Conservation (phyloP, 2,329 filamentous ascomycete species). For the Colletotrichum sp. region DNA sequence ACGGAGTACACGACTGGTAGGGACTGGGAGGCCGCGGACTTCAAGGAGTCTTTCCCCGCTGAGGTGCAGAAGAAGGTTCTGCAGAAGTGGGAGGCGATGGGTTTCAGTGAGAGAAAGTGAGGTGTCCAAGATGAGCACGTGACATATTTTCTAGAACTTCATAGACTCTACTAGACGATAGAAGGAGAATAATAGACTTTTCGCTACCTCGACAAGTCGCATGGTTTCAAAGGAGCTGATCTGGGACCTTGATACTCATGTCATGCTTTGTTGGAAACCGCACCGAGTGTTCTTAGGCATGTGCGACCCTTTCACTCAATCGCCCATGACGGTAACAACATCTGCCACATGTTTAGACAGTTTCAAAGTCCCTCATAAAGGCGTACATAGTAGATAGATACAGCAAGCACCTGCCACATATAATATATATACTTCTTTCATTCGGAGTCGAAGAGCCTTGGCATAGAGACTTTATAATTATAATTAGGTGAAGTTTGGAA, state of each 20-base stretch:
- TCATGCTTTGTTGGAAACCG: not conserved
- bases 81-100: not conserved
- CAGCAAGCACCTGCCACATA: fast-evolving
- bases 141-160: not conserved
- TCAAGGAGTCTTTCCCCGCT: constrained; percentile 40
- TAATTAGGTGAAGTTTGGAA: not conserved
- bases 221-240: not conserved
- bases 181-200: too few species aligned
- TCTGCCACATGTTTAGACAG: not conserved
- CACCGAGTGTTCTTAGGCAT: fast-evolving
- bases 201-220: not conserved
- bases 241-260: not conserved
- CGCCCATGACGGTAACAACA: not conserved
- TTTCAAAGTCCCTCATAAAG: not conserved
- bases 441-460: not conserved
- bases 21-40: constrained; percentile 34
- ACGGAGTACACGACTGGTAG: constrained; percentile 43
- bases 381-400: not conserved
- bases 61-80: constrained; percentile 42
- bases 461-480: too few species aligned
- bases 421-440: fast-evolving
- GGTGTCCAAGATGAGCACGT: fast-evolving
- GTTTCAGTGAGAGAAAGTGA: not conserved
- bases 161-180: not conserved
- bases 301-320: not conserved